A percentile compares a stretch with the other conserved stretches of the same genome.
Conservation (phyloP, 257 asterid genomes). For the Hygrophila difformis region DNA sequence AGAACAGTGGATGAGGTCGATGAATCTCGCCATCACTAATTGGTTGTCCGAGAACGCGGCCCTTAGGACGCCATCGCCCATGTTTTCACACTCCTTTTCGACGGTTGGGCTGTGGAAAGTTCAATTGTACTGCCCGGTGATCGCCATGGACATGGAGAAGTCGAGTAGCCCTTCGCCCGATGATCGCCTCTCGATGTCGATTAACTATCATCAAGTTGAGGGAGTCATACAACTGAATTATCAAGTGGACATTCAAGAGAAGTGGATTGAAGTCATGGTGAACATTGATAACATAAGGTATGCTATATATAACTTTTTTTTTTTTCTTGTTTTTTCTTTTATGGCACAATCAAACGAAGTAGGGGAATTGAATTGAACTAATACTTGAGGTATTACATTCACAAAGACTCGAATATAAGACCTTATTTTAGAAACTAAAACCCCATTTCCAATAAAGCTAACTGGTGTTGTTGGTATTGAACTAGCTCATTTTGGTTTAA, state of each 20-base stretch:
- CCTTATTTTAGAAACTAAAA: too few relatives aligned
- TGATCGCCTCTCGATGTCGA: conserved; percentile 54
- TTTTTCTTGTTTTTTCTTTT: too few relatives aligned
- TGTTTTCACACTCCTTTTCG: conserved; percentile 56
- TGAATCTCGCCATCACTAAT: conserved; percentile 67
- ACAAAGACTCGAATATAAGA: too few relatives aligned
- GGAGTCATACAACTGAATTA: conserved; percentile 75
- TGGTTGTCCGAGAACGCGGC: conserved; percentile 39
- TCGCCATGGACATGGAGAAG: conserved; percentile 59
- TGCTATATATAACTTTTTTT: too few relatives aligned
- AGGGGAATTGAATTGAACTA: too few relatives aligned
- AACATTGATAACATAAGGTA: conserved; percentile 77
- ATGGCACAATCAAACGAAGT: too few relatives aligned
- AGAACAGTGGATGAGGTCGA: conserved; percentile 67
- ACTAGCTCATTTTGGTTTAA: too few relatives aligned
- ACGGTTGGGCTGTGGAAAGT: conserved; percentile 71
- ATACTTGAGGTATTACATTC: too few relatives aligned
- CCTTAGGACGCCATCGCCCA: conserved; percentile 38
- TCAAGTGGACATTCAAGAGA: conserved; percentile 37
- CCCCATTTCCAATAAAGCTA: too few relatives aligned
- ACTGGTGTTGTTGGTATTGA: too few relatives aligned
- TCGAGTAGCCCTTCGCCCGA: conserved; percentile 31
- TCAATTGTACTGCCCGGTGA: conserved; percentile 70
- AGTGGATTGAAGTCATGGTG: conserved; percentile 64
- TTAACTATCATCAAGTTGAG: conserved; percentile 69